Evolutionary conservation across 75 land plant species (phyloP).

Genomic region (Cryptomeria japonica): DNA sequence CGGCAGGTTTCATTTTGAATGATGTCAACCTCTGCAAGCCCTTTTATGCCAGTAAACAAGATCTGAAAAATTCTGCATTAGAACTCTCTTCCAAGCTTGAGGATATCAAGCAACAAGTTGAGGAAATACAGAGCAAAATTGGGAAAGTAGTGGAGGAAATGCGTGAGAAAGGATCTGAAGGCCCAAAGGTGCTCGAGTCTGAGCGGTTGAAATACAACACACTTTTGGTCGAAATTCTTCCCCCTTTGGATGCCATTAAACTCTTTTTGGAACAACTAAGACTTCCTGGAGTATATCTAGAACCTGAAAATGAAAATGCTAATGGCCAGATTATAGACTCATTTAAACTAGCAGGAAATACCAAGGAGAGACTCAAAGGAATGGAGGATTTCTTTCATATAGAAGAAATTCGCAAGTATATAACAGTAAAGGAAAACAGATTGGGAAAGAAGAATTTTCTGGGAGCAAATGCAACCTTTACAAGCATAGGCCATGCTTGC

Average conservation of each 20-base stretch:
- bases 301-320: background rate
- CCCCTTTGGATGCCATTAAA: slow-evolving; percentile 20
- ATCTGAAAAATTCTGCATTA: background rate
- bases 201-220: slow-evolving; percentile 7
- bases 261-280: slow-evolving; percentile 10
- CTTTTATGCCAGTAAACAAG: background rate
- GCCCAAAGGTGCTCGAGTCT: background rate
- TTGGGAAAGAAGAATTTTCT: slow-evolving; percentile 69
- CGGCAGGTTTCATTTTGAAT: slow-evolving; percentile 19
- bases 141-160: slow-evolving; percentile 29
- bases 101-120: slow-evolving; percentile 7
- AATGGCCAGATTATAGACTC: background rate
- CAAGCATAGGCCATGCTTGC: slow-evolving; percentile 71
- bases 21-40: background rate
- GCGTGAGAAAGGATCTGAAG: slow-evolving; percentile 1
- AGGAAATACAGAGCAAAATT: slow-evolving; percentile 14
- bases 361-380: slow-evolving; percentile 9
- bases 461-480: slow-evolving; percentile 69
- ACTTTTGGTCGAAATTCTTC: slow-evolving; percentile 32
- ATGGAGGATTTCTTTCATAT: slow-evolving; percentile 36
- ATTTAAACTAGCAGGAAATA: background rate
- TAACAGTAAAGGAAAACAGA: slow-evolving; percentile 54
- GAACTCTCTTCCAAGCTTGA: slow-evolving; percentile 10
- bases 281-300: slow-evolving; percentile 3
- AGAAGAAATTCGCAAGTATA: slow-evolving; percentile 73